phyloP scores from a whole-genome alignment of 2,329 filamentous ascomycete genomes.

The Pestalotiopsis fici region DNA sequence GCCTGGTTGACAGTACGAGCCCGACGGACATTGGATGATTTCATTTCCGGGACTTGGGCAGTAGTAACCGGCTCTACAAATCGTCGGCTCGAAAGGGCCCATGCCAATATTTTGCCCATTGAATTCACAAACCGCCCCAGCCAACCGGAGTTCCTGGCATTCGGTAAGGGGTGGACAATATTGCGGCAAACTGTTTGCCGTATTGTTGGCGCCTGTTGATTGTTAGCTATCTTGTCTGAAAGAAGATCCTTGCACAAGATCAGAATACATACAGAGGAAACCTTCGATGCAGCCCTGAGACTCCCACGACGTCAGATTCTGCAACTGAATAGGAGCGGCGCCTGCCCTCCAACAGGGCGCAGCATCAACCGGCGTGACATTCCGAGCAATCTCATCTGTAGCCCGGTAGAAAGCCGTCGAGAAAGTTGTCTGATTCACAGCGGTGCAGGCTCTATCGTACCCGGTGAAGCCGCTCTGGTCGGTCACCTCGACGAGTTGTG shows the following conservation, averaged over 20 bases:
- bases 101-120: slow-evolving; percentile 38
- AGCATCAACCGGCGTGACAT: slow-evolving; percentile 35
- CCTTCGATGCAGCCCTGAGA: slow-evolving; percentile 38
- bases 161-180: slow-evolving; percentile 40
- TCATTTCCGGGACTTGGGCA: slow-evolving; percentile 45
- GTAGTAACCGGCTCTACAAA: slow-evolving; percentile 50
- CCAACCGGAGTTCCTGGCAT: slow-evolving; percentile 38
- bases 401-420: slow-evolving; percentile 42
- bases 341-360: slow-evolving; percentile 40
- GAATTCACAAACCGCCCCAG: slow-evolving; percentile 31
- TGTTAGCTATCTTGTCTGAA: slow-evolving; percentile 10
- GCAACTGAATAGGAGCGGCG: slow-evolving; percentile 41
- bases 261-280: slow-evolving; percentile 39
- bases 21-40: slow-evolving; percentile 43
- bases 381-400: slow-evolving; percentile 18
- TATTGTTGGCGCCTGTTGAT: slow-evolving; percentile 41
- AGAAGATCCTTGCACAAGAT: neutral
- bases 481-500: slow-evolving; percentile 23
- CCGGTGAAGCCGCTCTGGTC: slow-evolving; percentile 26
- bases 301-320: slow-evolving; percentile 36
- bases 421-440: slow-evolving; percentile 39
- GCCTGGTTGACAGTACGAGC: slow-evolving; percentile 53
- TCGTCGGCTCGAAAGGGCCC: slow-evolving; percentile 50
- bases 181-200: slow-evolving; percentile 45
- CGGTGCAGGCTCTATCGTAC: slow-evolving; percentile 43